A percentile compares a stretch with the other conserved stretches of the same genome.
phyloP scores from a whole-genome alignment of 1,139 yeast genomes.

The Blastobotrys malaysiensis region DNA sequence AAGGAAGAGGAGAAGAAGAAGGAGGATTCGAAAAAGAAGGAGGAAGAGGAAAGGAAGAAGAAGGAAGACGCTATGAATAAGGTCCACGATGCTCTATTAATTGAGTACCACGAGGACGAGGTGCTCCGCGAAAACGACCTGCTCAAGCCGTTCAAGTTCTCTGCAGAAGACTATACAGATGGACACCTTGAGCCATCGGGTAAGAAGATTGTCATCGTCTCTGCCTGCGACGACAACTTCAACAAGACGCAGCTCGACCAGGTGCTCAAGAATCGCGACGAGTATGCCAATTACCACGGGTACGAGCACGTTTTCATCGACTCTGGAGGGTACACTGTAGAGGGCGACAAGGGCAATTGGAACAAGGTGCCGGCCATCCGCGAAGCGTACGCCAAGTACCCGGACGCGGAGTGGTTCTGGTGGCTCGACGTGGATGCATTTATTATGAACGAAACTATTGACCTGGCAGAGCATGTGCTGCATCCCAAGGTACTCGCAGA shows the following conservation, averaged over 20 bases:
- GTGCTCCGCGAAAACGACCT: not conserved
- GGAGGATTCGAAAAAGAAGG: not conserved
- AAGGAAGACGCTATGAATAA: not conserved
- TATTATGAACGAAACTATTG: constrained; percentile 29
- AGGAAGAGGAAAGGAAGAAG: not conserved
- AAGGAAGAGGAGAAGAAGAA: not conserved
- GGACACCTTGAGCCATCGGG: constrained; percentile 24
- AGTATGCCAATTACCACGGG: constrained; percentile 31
- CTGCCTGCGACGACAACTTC: constrained; percentile 27
- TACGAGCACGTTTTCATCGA: constrained; percentile 29
- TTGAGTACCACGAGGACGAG: not conserved
- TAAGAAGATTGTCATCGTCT: constrained; percentile 25
- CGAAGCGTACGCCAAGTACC: constrained; percentile 26
- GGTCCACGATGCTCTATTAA: not conserved
- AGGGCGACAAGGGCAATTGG: constrained; percentile 27
- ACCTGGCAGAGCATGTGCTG: constrained; percentile 29
- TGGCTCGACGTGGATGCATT: constrained; percentile 33
- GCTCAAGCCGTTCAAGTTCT: not conserved
- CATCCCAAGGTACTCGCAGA: constrained; percentile 26
- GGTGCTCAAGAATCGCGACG: constrained; percentile 29
- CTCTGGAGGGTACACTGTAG: constrained; percentile 19
- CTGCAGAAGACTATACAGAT: constrained; percentile 1
- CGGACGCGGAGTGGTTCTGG: constrained; percentile 35
- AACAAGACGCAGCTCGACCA: constrained; percentile 22
- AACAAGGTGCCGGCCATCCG: constrained; percentile 30